Evolutionary conservation across 345 rosid genomes (phyloP).

Genomic region (Brassica carinata): DNA sequence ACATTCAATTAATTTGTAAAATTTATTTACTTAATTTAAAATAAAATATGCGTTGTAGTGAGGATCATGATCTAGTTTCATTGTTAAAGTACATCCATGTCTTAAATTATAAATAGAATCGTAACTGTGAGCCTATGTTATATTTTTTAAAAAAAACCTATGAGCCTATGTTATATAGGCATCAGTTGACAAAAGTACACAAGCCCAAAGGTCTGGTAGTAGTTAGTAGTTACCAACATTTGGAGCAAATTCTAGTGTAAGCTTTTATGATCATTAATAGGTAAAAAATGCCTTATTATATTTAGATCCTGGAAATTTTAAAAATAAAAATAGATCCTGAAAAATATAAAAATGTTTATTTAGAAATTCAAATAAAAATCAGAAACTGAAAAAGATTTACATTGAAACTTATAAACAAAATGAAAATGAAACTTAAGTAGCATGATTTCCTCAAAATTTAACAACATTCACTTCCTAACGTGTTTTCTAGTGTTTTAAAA

Average conservation of each 20-base stretch:
- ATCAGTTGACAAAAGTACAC: neutral
- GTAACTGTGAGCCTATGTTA: neutral
- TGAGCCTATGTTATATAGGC: neutral
- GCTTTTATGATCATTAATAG: neutral
- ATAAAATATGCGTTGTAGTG: too few relatives aligned
- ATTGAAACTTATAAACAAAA: neutral
- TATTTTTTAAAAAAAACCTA: too few relatives aligned
- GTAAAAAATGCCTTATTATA: neutral
- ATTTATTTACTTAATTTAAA: too few relatives aligned
- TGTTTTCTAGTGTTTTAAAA: neutral
- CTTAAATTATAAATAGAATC: neutral
- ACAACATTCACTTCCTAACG: neutral
- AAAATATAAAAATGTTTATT: too few relatives aligned
- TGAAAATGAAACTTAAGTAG: neutral
- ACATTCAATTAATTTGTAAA: too few relatives aligned
- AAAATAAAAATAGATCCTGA: neutral
- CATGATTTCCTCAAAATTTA: neutral
- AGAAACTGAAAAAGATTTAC: neutral
- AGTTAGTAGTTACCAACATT: neutral
- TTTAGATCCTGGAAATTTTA: neutral
- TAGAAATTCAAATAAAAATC: neutral
- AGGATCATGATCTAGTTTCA: too few relatives aligned
- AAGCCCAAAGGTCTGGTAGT: neutral
- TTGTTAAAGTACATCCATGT: neutral
- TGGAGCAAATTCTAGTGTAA: neutral